Evolutionary conservation across 2,329 filamentous ascomycete species (phyloP), one percentile per base, ranked within the genome.

Genomic region (Phyllosticta capitalensis): DNA sequence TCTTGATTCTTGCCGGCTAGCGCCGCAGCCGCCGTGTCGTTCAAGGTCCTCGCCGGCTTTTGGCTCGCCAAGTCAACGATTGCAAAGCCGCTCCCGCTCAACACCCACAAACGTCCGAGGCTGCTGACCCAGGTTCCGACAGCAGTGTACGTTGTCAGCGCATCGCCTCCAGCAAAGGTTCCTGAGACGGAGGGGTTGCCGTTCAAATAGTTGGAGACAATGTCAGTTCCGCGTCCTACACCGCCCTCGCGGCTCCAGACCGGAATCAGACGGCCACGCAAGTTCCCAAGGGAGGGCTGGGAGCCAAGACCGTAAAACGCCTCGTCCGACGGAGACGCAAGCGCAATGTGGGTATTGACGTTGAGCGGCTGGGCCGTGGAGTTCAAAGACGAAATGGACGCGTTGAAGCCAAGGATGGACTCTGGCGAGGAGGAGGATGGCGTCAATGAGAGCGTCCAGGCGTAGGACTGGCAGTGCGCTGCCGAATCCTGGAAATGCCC

Each of bases 141-240:
- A 9, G 68, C 67, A 10, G 69, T 69, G 60, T 73, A 73, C 1
- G 71, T 67, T 3, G 70, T 73, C 63, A 68, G 69, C 9, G 62
- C 58, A 54, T 70, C 64, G 20, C 71, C 71, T 17, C 71, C 71
- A 12, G 64, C 61, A 55, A 69, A 66, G 1, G 59, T 60, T 7
- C 66, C 58, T 14, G 26, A 12, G 10, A 60, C 2, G 19, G 49
- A 17, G 9, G 28, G 63, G 59, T 66, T 64, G 22, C 59, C 64
- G 53, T 69, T 68, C 51, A 61, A 60, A 49, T 65, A 55, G 7
- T 61, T 61, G 6, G 67, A 68, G 20, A 69, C 62, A 2, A 67
- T 66, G 59, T 67, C 60, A 48, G 66, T 65, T 7, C 67, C 67
- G n/a, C 67, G 63, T 7, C 67, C 67, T 17, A 68, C 66, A 33